These are phyloP conservation scores for Plantago coronopus DNA, from an alignment of 305 asterid species.

Conservation along the genomic window DNA sequence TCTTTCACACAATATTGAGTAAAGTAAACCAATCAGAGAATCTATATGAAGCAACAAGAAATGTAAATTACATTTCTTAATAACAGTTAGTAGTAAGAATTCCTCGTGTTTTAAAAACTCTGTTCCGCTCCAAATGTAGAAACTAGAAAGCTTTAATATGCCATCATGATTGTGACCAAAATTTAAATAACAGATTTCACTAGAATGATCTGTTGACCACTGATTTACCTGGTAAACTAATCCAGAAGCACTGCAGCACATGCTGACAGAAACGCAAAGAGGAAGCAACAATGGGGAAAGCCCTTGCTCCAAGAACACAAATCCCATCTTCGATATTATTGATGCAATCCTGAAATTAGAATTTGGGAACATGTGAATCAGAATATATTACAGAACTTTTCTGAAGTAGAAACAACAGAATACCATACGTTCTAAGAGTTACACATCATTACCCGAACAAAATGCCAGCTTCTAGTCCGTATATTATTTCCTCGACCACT, in stretches of 20 bases:
- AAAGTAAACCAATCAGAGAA: not conserved
- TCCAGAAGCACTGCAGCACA: slow-evolving; percentile 88
- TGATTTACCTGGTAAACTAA: slow-evolving; percentile 87
- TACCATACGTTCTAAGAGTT: slow-evolving; percentile 14
- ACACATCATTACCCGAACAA: slow-evolving; percentile 66
- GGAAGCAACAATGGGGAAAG: slow-evolving; percentile 71
- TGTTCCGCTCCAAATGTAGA: no score
- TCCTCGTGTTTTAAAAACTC: no score
- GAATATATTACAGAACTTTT: not conserved
- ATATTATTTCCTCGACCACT: slow-evolving; percentile 91
- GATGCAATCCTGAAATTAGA: slow-evolving; percentile 72
- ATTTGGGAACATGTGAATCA: not conserved
- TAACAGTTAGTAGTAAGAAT: no score
- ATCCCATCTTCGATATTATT: slow-evolving; percentile 94
- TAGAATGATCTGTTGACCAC: no score
- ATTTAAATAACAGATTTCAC: no score
- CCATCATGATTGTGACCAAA: no score
- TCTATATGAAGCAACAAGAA: no score
- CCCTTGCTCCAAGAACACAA: slow-evolving; percentile 88
- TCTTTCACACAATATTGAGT: not conserved
- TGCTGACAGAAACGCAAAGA: slow-evolving; percentile 65
- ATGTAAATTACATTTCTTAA: no score
- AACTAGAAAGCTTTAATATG: no score
- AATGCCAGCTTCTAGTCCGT: slow-evolving; percentile 95
- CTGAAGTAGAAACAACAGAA: slow-evolving; percentile 11